Conservation (phyloP, 164 flowering plant species). For the Sedum album region DNA sequence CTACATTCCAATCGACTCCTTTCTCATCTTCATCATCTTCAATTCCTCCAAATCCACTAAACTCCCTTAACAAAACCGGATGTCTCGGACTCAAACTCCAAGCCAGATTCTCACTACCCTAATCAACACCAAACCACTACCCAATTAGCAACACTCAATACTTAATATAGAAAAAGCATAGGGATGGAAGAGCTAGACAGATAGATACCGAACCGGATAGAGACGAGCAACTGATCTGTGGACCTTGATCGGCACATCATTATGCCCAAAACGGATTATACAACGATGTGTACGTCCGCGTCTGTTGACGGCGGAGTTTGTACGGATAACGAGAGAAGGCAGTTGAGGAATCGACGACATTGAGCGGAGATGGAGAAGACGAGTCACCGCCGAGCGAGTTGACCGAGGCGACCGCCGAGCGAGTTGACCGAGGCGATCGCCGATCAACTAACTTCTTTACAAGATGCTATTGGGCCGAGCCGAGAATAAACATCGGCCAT, state of each 20-base stretch:
- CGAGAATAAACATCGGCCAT: not conserved
- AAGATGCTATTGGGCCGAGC: not conserved
- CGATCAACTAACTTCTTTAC: not conserved
- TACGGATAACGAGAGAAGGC: not conserved
- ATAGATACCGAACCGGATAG: slow-evolving; percentile 5
- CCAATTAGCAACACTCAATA: not conserved
- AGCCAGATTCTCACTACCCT: slow-evolving; percentile 28
- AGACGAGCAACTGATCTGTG: not conserved
- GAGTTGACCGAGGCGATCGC: not conserved
- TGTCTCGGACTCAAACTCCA: slow-evolving; percentile 32
- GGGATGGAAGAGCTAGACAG: not conserved
- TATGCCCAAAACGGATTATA: not conserved
- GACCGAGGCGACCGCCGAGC: not conserved
- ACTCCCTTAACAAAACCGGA: slow-evolving; percentile 14
- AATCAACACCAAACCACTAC: slow-evolving; percentile 8
- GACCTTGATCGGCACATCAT: not conserved
- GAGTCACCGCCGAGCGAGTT: not conserved
- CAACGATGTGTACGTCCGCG: not conserved
- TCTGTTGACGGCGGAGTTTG: not conserved
- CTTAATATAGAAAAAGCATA: not conserved
- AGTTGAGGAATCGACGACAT: slow-evolving; percentile 1
- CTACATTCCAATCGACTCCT: slow-evolving; percentile 77
- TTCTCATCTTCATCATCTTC: slow-evolving; percentile 54
- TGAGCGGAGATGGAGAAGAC: too few relatives aligned
- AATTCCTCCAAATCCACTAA: slow-evolving; percentile 25